These are phyloP conservation scores for Clarireedia paspali DNA, from an alignment of 2,329 filamentous ascomycete genomes.

Conservation along the genomic window DNA sequence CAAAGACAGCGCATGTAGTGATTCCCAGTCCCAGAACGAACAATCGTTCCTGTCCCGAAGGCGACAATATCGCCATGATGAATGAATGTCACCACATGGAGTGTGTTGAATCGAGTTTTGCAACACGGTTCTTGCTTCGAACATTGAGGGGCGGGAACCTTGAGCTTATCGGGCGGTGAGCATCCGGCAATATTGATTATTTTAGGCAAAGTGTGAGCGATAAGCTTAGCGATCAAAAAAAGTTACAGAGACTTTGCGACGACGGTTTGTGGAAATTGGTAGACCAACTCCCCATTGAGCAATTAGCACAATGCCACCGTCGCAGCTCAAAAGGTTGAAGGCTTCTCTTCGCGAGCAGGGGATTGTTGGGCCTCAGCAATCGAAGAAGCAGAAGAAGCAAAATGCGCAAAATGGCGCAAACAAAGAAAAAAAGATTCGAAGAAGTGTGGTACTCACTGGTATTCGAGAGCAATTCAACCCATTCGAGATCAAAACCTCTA, in stretches of 20 bases:
- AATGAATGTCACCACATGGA: constrained; percentile 17
- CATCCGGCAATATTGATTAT: neutral
- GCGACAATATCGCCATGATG: constrained; percentile 26
- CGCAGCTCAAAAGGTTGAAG: constrained; percentile 94
- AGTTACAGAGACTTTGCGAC: constrained; percentile 12
- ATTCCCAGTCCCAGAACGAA: constrained; percentile 31
- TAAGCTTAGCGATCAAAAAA: constrained; percentile 18
- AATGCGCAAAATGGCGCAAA: constrained; percentile 58
- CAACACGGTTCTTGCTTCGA: neutral
- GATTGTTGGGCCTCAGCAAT: constrained; percentile 83
- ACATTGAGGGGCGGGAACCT: neutral
- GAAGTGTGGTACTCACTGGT: constrained; percentile 67
- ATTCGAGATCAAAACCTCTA: constrained; percentile 81
- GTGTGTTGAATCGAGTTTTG: neutral
- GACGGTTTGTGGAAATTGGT: neutral
- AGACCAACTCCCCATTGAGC: neutral
- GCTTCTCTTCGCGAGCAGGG: constrained; percentile 83
- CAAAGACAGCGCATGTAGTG: constrained; percentile 50
- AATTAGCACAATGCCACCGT: constrained; percentile 67
- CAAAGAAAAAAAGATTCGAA: constrained; percentile 66
- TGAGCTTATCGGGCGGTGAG: constrained; percentile 3
- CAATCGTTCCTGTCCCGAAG: constrained; percentile 22
- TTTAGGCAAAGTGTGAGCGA: neutral
- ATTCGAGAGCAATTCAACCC: constrained; percentile 98
- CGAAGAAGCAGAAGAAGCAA: constrained; percentile 87